Evolutionary conservation across 805 yeast species (phyloP), one percentile per base, ranked within the genome.

Genomic region (Yarrowia yakushimensis): DNA sequence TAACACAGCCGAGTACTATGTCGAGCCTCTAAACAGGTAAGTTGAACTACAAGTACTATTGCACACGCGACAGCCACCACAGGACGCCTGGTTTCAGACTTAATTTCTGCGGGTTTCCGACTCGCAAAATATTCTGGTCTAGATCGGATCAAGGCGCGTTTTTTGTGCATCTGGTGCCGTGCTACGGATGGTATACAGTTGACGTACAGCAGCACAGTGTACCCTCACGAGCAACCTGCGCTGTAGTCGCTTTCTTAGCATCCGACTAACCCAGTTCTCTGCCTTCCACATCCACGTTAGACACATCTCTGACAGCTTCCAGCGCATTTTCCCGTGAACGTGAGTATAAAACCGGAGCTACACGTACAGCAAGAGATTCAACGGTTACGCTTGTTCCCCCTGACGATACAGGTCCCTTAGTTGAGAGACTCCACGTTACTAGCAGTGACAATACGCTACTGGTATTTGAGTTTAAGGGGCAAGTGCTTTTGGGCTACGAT

Each of bases 21-120:
- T 48, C n/a, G 39, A 48, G n/a, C 55, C 55, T 31, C 39, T 48
- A 18, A 48, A 48, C 39, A 48, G 55, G 55, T 48, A 22, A 48
- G 55, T 33, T 11, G 18, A 46, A 20, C 4, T 6, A 17, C 5
- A 17, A 7, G 11, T 4, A 10, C 20, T n/a, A n/a, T n/a, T n/a
- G n/a, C n/a, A n/a, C n/a, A n/a, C 36, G 15, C 18, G 52, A 18
- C 33, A 43, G 13, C 3, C 20, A 12, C 12, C 8, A 7, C 15
- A 25, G 10, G 8, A n/a, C 22, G 5, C 33, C 52, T 11, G 25
- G 37, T 30, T 4, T 20, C 37, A 43, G 34, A 27, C 28, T 34
- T 43, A 39, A 39, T 39, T 39, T 39, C 43, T 27, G 43, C n/a
- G 9, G 11, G 4, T 12, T 8, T 12, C 42, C 42, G 42, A 37